Percentiles rank a stretch among this genome's conserved stretches.
Conservation (phyloP, 306 rosid genomes). For the Betula pendula region DNA sequence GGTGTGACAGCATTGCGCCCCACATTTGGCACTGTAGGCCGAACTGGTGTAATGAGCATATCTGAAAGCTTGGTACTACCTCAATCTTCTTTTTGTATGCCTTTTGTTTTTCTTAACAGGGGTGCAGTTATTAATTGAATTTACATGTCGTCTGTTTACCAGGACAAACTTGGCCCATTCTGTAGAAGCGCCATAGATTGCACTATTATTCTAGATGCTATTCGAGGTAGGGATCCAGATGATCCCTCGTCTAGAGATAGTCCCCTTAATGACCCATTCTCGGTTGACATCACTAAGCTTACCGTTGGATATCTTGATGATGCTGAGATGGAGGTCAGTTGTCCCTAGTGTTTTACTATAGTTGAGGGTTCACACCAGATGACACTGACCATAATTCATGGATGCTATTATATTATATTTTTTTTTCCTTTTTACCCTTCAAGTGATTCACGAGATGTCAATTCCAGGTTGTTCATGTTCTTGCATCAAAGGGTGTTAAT, state of each 20-base stretch:
- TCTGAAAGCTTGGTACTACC: conserved; percentile 73
- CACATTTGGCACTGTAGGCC: conserved; percentile 70
- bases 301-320: conserved; percentile 71
- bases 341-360: conserved; percentile 13
- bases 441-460: conserved; percentile 8
- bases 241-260: conserved; percentile 64
- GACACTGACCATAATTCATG: conserved; percentile 13
- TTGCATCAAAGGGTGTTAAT: conserved; percentile 60
- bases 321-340: conserved; percentile 74
- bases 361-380: conserved; percentile 9
- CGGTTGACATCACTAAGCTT: conserved; percentile 56
- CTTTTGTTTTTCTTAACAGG: neutral
- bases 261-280: conserved; percentile 61
- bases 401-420: neutral
- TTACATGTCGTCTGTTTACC: conserved; percentile 33
- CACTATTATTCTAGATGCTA: conserved; percentile 56
- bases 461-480: conserved; percentile 60
- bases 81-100: conserved; percentile 7
- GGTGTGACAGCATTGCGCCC: conserved; percentile 78
- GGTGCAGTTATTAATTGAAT: conserved; percentile 14
- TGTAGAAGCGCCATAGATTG: conserved; percentile 78
- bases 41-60: conserved; percentile 83
- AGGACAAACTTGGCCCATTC: conserved; percentile 83
- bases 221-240: conserved; percentile 71
- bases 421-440: neutral